Base-by-base conservation (phyloP, 106 monocot species). In the Alisma plantagoaquatica region DNA sequence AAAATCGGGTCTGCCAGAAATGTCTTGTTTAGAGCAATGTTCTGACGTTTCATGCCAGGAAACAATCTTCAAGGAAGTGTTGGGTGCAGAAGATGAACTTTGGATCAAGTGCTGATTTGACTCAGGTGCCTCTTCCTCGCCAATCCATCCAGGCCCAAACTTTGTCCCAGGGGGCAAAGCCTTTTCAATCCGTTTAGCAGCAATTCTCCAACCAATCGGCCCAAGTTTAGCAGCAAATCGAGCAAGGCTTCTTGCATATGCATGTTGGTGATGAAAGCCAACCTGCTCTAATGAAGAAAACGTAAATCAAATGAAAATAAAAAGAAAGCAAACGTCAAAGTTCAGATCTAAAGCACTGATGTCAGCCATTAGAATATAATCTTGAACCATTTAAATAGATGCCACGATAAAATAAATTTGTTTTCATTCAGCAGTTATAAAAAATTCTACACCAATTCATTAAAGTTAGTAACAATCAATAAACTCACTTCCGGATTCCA, bases 121-220 rank as follows among this genome's bases (percentile, higher is more conserved):
- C 19, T 67, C 62, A 33, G 68, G 67, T 23, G 75, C 27, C 6
- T 81, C 84, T 23, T 22, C 52, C 6, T 91, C 80, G 18, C 73
- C 74, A 27, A 84, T 70, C 91, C 91, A 91, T 27, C 91, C 91
- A 18, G 51, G 74, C 3, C 91, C 91, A 69, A 81, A 91, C 23
- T 77, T 80, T 17, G 66, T 72, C 21, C 84, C 80, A 30, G 71
- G 74, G 51, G 91, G 80, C 53, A 91, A 59, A 18, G 58, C 64
- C 42, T 70, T 77, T 62, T 84, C 61, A 16, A 91, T 81, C 43
- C 30, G 62, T 47, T 67, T 64, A 23, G 79, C 59, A 43, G 80
- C 73, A 16, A 91, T 63, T 7, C 62, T 46, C 91, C 91, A 91
- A 14, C 69, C 84, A 57, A 69, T 10, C 15, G 91, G 77, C 3